A percentile compares a stretch with the other conserved stretches of the same genome.
Evolutionary conservation across 1,284 basidiomycete genomes (phyloP).

Genomic region (Sporisorium exsertum): DNA sequence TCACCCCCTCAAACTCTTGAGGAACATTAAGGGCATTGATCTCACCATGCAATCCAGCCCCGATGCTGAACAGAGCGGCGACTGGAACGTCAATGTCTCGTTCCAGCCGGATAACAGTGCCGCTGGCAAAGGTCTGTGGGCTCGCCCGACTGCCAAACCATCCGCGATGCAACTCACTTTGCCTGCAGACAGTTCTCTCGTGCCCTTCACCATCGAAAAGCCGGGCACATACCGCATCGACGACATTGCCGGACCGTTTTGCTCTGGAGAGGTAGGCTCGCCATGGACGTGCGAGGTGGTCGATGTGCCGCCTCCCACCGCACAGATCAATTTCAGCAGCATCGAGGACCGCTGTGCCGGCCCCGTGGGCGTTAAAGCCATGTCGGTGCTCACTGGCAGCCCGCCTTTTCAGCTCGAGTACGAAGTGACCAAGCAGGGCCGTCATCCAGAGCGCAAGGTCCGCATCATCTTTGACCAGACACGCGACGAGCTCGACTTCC

Average conservation of each 20-base stretch:
- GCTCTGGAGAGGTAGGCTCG: slow-evolving; percentile 68
- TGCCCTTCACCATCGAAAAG: slow-evolving; percentile 51
- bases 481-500: slow-evolving; percentile 84
- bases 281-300: slow-evolving; percentile 64
- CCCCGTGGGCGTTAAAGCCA: slow-evolving; percentile 89
- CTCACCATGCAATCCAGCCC: slow-evolving; percentile 30
- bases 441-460: slow-evolving; percentile 70
- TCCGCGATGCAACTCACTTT: slow-evolving; percentile 44
- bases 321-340: slow-evolving; percentile 87
- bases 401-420: slow-evolving; percentile 88
- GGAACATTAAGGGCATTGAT: slow-evolving; percentile 65
- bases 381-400: slow-evolving; percentile 85
- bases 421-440: slow-evolving; percentile 77
- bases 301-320: slow-evolving; percentile 77
- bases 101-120: slow-evolving; percentile 51
- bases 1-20: slow-evolving; percentile 79
- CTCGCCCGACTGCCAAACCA: slow-evolving; percentile 24
- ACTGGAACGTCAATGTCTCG: slow-evolving; percentile 44
- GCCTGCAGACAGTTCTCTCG: slow-evolving; percentile 16
- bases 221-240: slow-evolving; percentile 87
- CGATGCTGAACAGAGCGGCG: slow-evolving; percentile 28
- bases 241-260: slow-evolving; percentile 79
- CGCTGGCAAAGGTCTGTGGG: slow-evolving; percentile 42
- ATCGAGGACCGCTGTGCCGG: slow-evolving; percentile 88
- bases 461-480: slow-evolving; percentile 76